Evolutionary conservation across 164 flowering plant species (phyloP).

Genomic region (Platanus orientalis): DNA sequence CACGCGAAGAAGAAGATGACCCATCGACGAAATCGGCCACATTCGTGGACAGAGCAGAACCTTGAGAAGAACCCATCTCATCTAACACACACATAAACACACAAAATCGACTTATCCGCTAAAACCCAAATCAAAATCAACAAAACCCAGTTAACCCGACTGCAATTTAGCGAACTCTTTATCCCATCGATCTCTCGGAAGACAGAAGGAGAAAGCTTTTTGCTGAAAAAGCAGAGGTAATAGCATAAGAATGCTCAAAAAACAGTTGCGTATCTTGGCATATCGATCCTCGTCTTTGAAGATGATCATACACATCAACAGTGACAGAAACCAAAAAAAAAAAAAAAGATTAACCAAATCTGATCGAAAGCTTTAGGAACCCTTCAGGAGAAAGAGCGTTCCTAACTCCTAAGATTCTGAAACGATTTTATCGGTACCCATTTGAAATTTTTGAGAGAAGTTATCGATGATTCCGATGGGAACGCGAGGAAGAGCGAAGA

Average conservation of each 20-base stretch:
- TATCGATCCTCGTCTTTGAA: constrained; percentile 32
- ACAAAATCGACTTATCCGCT: constrained; percentile 15
- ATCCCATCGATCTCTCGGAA: constrained; percentile 79
- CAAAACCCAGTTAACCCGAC: constrained; percentile 43
- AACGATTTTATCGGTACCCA: constrained; percentile 12
- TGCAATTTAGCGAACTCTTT: constrained; percentile 60
- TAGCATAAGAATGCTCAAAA: constrained; percentile 46
- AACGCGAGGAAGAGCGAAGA: no score
- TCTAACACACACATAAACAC: no score
- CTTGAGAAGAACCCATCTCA: constrained; percentile 73
- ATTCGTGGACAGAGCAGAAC: constrained; percentile 58
- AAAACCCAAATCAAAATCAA: constrained; percentile 19
- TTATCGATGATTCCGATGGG: no score
- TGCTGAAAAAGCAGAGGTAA: constrained; percentile 24
- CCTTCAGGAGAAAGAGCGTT: constrained; percentile 10
- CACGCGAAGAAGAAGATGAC: constrained; percentile 31
- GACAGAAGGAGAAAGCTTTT: constrained; percentile 37
- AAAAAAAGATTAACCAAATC: neutral
- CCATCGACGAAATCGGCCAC: constrained; percentile 60
- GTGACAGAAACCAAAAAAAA: constrained; percentile 22
- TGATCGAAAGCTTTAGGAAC: constrained; percentile 10
- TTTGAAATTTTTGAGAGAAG: neutral
- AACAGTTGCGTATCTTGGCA: constrained; percentile 34
- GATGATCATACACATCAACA: constrained; percentile 49
- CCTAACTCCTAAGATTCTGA: constrained; percentile 15